phyloP scores from a whole-genome alignment of 306 rosid genomes.

The Prinsepia uniflora region DNA sequence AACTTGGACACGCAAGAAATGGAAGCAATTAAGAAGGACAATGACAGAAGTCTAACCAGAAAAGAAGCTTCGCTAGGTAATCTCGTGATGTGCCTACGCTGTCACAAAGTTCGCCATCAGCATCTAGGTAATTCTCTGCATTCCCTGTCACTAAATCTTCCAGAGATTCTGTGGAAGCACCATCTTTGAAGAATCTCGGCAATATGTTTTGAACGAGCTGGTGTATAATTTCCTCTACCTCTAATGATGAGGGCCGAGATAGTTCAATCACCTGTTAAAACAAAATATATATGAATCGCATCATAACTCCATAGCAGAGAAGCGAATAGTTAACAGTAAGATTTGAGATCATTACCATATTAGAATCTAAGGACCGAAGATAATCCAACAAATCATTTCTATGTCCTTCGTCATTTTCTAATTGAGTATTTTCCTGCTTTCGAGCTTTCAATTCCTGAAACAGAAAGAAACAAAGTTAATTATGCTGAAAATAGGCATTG shows the following conservation, averaged over 20 bases:
- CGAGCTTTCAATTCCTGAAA: slow-evolving; percentile 73
- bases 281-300: slow-evolving; percentile 12
- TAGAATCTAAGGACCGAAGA: slow-evolving; percentile 80
- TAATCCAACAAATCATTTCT: slow-evolving; percentile 76
- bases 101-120: slow-evolving; percentile 42
- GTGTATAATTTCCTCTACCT: slow-evolving; percentile 85
- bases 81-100: slow-evolving; percentile 70
- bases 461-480: neutral
- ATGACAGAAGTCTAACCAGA: slow-evolving; percentile 61
- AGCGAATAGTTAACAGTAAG: neutral
- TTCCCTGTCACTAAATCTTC: slow-evolving; percentile 38
- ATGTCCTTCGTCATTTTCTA: slow-evolving; percentile 57
- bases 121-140: slow-evolving; percentile 33
- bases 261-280: slow-evolving; percentile 69
- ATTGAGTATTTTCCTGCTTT: slow-evolving; percentile 56
- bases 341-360: slow-evolving; percentile 54
- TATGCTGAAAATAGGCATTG: neutral
- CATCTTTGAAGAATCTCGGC: slow-evolving; percentile 54
- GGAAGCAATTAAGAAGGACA: slow-evolving; percentile 8
- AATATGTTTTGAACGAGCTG: slow-evolving; percentile 73
- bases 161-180: slow-evolving; percentile 37
- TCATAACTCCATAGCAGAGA: neutral
- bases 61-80: slow-evolving; percentile 92
- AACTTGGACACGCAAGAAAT: neutral
- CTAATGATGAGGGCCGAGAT: slow-evolving; percentile 72